A percentile compares a stretch with the other conserved stretches of the same genome.
These are phyloP conservation scores for Sarocladiaceae sp. DNA, from an alignment of 2,329 filamentous ascomycete genomes.

Conservation along the genomic window DNA sequence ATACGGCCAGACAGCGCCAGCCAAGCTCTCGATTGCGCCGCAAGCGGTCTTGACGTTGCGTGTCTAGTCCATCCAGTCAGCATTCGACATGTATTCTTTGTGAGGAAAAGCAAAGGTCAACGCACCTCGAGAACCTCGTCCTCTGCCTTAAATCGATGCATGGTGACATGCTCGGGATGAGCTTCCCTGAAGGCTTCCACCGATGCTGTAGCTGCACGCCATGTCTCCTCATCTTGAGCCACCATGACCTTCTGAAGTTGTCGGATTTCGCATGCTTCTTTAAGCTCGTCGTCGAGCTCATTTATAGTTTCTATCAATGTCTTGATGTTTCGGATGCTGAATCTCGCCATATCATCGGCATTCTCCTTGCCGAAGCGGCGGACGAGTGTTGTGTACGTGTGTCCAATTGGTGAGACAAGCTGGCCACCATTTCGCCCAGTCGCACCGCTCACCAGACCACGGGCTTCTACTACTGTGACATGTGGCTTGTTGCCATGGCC, in stretches of 20 bases:
- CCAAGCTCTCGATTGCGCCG: constrained; percentile 33
- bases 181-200: constrained; percentile 15
- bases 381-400: constrained; percentile 28
- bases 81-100: not conserved
- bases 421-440: constrained; percentile 25
- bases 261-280: constrained; percentile 15
- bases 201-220: constrained; percentile 13
- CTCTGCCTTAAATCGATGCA: constrained; percentile 14
- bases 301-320: constrained; percentile 15
- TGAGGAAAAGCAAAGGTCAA: not conserved
- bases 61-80: constrained; percentile 12
- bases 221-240: constrained; percentile 15
- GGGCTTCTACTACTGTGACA: constrained; percentile 21
- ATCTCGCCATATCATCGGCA: constrained; percentile 35
- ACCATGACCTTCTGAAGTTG: constrained; percentile 17
- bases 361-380: constrained; percentile 22
- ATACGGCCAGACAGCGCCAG: constrained; percentile 44
- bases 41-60: constrained; percentile 18
- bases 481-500: not conserved
- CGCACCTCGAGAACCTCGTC: constrained; percentile 17
- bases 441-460: constrained; percentile 22
- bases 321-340: constrained; percentile 33
- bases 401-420: constrained; percentile 26
- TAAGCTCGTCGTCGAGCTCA: constrained; percentile 12
- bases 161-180: constrained; percentile 13